These are phyloP conservation scores for Colletotrichum sp. DNA, from an alignment of 2,329 filamentous ascomycete species.

Conservation along the genomic window DNA sequence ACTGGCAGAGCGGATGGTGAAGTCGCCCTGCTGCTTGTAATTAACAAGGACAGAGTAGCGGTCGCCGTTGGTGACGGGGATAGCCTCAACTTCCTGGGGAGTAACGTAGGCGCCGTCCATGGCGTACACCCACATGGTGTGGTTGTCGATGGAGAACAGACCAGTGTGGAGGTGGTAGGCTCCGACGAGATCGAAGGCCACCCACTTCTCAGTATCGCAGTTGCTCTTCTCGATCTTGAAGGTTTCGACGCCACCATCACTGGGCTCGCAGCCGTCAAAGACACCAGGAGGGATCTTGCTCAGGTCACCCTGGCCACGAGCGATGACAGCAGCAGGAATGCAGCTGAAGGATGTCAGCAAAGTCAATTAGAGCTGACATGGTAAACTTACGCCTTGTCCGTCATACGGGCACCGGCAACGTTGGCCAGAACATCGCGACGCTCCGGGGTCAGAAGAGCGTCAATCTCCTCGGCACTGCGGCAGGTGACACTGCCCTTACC, in stretches of 20 bases:
- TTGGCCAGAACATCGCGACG: constrained; percentile 34
- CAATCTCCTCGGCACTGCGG: constrained; percentile 47
- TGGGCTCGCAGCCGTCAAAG: constrained; percentile 52
- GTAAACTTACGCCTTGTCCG: constrained; percentile 43
- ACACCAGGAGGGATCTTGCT: constrained; percentile 44
- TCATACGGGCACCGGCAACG: constrained; percentile 34
- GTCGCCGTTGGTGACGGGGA: constrained; percentile 52
- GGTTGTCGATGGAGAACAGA: constrained; percentile 55
- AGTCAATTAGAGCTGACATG: neutral
- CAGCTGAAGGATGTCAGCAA: constrained; percentile 28
- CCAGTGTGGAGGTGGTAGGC: constrained; percentile 50
- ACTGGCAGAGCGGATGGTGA: constrained; percentile 59
- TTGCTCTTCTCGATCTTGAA: constrained; percentile 35
- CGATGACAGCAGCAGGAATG: constrained; percentile 45
- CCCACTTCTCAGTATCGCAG: constrained; percentile 47
- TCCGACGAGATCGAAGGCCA: constrained; percentile 62
- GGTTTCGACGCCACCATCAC: constrained; percentile 46
- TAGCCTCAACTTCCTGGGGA: constrained; percentile 41
- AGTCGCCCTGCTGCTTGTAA: constrained; percentile 52
- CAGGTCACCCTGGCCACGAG: constrained; percentile 33
- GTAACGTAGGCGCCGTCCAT: constrained; percentile 60
- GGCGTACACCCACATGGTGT: constrained; percentile 58
- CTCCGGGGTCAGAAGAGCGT: constrained; percentile 34
- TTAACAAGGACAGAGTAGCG: constrained; percentile 57
- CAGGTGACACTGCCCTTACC: constrained; percentile 64